A percentile compares a stretch with the other conserved stretches of the same genome.
phyloP scores from a whole-genome alignment of 495 filamentous ascomycete species.

The Penicillium chermesinum region DNA sequence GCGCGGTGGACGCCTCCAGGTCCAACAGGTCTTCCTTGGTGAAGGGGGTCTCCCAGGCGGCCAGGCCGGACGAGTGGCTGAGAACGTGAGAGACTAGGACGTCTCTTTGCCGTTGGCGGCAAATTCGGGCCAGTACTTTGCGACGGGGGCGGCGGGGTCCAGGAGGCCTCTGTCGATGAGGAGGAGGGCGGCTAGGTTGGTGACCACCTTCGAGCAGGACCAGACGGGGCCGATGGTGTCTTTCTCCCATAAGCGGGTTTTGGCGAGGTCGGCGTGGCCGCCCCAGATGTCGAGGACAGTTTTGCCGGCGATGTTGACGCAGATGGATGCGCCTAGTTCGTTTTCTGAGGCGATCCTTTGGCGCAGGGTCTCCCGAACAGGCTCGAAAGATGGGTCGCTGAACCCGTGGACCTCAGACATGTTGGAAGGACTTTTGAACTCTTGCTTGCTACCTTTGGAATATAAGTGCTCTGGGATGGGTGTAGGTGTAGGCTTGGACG shows the following conservation, averaged over 20 bases:
- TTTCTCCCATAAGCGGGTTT: slow-evolving; percentile 30
- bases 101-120: slow-evolving; percentile 35
- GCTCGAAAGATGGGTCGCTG: slow-evolving; percentile 32
- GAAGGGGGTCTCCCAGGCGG: slow-evolving; percentile 31
- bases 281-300: slow-evolving; percentile 46
- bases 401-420: slow-evolving; percentile 33
- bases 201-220: slow-evolving; percentile 39
- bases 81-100: slow-evolving; percentile 39
- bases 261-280: slow-evolving; percentile 28
- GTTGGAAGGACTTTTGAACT: slow-evolving; percentile 5
- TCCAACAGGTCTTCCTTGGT: slow-evolving; percentile 28
- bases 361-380: slow-evolving; percentile 28
- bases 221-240: slow-evolving; percentile 39
- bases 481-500: too few relatives aligned
- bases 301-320: slow-evolving; percentile 37
- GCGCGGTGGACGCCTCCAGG: slow-evolving; percentile 18
- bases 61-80: slow-evolving; percentile 33
- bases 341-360: slow-evolving; percentile 21
- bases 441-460: too few relatives aligned
- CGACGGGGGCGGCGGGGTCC: slow-evolving; percentile 31
- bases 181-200: slow-evolving; percentile 30
- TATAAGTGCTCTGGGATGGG: too few relatives aligned
- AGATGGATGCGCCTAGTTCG: slow-evolving; percentile 41
- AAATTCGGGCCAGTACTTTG: slow-evolving; percentile 46
- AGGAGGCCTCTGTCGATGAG: slow-evolving; percentile 39